Conservation (phyloP, 108 stramenopile genomes). For the Skeletonema potamos region DNA sequence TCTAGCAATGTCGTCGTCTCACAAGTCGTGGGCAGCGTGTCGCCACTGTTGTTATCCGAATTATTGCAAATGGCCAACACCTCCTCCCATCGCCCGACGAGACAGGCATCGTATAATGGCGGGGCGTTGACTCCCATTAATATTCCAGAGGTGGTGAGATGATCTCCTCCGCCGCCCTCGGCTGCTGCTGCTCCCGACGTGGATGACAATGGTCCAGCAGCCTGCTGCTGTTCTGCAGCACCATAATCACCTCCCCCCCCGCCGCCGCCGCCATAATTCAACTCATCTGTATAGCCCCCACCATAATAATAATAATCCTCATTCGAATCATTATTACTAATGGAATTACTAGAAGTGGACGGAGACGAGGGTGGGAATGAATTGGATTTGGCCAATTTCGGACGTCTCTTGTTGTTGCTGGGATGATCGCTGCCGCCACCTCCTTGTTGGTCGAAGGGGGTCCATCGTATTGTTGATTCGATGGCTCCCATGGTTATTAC, state of each 20-base stretch:
- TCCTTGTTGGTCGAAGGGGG: slow-evolving; percentile 14
- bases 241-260: neutral
- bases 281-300: neutral
- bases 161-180: neutral
- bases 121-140: slow-evolving; percentile 51
- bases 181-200: neutral
- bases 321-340: slow-evolving; percentile 5
- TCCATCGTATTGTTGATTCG: slow-evolving; percentile 35
- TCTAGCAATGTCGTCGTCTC: neutral
- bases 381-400: neutral
- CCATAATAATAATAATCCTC: slow-evolving; percentile 3
- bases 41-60: neutral
- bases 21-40: neutral
- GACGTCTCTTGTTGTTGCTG: neutral
- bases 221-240: neutral
- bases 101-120: slow-evolving; percentile 47
- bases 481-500: slow-evolving; percentile 23
- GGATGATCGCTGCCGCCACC: neutral
- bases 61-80: slow-evolving; percentile 31
- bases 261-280: neutral
- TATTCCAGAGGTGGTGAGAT: slow-evolving; percentile 14
- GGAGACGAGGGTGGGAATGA: slow-evolving; percentile 7
- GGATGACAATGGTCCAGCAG: neutral
- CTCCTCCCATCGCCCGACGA: slow-evolving; percentile 48
- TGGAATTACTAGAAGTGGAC: slow-evolving; percentile 16